These are phyloP conservation scores for Metschnikowia picachoensis DNA, from an alignment of 805 yeast genomes.

Conservation along the genomic window DNA sequence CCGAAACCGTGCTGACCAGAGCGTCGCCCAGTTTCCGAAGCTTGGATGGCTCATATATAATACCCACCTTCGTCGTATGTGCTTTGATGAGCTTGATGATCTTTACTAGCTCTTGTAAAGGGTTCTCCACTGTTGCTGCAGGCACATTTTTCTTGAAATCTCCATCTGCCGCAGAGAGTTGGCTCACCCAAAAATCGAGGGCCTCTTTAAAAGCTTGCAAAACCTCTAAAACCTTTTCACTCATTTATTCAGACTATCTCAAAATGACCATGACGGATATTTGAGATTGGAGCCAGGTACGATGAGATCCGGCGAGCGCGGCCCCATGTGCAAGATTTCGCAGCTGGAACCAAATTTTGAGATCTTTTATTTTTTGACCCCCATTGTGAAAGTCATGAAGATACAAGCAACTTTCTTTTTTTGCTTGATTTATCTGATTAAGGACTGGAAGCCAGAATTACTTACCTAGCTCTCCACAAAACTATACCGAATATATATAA, in stretches of 20 bases:
- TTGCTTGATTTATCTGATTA: too few relatives aligned
- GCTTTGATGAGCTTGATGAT: conserved; percentile 60
- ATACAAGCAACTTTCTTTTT: too few relatives aligned
- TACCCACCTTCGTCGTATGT: conserved; percentile 73
- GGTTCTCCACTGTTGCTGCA: conserved; percentile 32
- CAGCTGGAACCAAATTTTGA: background rate
- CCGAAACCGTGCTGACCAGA: conserved; percentile 46
- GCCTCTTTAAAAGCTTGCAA: conserved; percentile 16
- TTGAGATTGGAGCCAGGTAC: background rate
- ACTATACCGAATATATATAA: too few relatives aligned
- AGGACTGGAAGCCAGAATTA: too few relatives aligned
- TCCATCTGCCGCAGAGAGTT: conserved; percentile 5
- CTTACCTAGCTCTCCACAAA: too few relatives aligned
- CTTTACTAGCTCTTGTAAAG: conserved; percentile 58
- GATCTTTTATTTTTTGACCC: background rate
- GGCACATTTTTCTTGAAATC: conserved; percentile 10
- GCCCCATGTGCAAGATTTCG: background rate
- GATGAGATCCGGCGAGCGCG: conserved; percentile 7
- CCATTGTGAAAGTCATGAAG: background rate
- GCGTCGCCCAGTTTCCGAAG: conserved; percentile 37
- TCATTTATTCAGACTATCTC: background rate
- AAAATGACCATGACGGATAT: background rate
- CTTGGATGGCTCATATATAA: conserved; percentile 61
- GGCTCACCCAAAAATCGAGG: conserved; percentile 15
- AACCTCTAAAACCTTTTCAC: conserved; percentile 6